Base-by-base conservation (phyloP, 495 filamentous ascomycete species). In the Lasiosphaeria ovina region DNA sequence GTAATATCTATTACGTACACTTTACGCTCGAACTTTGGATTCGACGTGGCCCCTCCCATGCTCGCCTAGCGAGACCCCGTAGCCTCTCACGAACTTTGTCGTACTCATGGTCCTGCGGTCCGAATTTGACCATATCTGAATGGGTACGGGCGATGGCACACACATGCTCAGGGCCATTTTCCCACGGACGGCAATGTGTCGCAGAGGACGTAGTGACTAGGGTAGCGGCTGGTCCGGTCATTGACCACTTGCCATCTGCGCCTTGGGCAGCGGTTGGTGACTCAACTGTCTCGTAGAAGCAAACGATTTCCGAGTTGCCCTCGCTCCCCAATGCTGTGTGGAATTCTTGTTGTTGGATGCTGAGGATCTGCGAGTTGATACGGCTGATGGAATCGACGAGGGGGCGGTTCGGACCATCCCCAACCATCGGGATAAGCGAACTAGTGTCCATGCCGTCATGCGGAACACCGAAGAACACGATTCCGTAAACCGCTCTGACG, bases 281-380 rank as follows among this genome's bases (percentile, higher is more conserved):
- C 35, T 42, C 32, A 51, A 68, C 51, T 55, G 68, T 53, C 60
- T 69, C 62, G 49, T 57, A 69, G 48, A 77, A 77, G 54, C 72
- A 74, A 12, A 51, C 65, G 7, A 76, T 71, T 0, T 66, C 57
- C 31, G 35, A 33, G 35, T 51, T 49, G 0, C 59, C 51, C 5
- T 72, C 63, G n/a, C 52, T 44, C 17, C 8, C 48, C 3, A 65
- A 62, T 44, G 60, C 62, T 10, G 34, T 47, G 31, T 53, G 48
- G 32, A 59, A 59, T 12, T 59, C 57, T n/a, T 48, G 48, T n/a
- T 54, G 34, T 33, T 33, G 40, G 24, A 32, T 59, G 24, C 47
- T 35, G 1, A 59, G 17, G 35, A 53, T 44, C 51, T 59, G 57
- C 12, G 57, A 59, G 47, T 59, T 59, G 33, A 52, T 47, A 35